Percentiles rank a stretch among this genome's conserved stretches.
phyloP scores from a whole-genome alignment of 306 rosid species.

The Parietaria judaica region DNA sequence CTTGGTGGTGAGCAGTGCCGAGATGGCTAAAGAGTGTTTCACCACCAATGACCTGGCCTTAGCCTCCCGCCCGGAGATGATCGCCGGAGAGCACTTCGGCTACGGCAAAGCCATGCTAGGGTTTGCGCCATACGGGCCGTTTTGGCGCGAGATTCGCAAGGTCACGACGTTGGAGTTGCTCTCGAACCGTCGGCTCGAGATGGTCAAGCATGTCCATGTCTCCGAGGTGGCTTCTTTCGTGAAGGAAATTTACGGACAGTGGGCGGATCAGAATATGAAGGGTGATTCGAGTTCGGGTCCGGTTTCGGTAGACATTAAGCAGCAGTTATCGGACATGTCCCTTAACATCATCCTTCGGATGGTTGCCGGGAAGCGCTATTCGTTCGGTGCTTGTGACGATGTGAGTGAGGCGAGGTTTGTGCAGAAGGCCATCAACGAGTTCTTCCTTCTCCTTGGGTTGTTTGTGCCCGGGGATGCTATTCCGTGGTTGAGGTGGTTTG shows the following conservation, averaged over 20 bases:
- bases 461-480: constrained; percentile 13
- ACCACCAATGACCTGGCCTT: constrained; percentile 27
- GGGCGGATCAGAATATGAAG: constrained; percentile 8
- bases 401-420: neutral
- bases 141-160: constrained; percentile 34
- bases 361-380: constrained; percentile 21
- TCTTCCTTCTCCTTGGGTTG: neutral
- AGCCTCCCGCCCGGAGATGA: constrained; percentile 21
- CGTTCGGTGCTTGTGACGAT: no score
- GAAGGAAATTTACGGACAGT: constrained; percentile 18
- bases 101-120: constrained; percentile 35
- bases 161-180: constrained; percentile 25
- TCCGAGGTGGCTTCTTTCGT: constrained; percentile 18
- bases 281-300: no score
- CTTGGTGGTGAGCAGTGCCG: neutral
- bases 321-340: constrained; percentile 27
- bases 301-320: constrained; percentile 17
- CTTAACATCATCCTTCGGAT: constrained; percentile 35
- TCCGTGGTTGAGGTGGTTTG: constrained; percentile 25
- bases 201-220: constrained; percentile 16
- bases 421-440: neutral
- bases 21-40: constrained; percentile 34
- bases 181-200: constrained; percentile 31
- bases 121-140: constrained; percentile 24
- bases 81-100: constrained; percentile 8